A percentile compares a stretch with the other conserved stretches of the same genome.
These are phyloP conservation scores for Ramalina peruviana DNA, from an alignment of 495 filamentous ascomycete species.

Conservation along the genomic window DNA sequence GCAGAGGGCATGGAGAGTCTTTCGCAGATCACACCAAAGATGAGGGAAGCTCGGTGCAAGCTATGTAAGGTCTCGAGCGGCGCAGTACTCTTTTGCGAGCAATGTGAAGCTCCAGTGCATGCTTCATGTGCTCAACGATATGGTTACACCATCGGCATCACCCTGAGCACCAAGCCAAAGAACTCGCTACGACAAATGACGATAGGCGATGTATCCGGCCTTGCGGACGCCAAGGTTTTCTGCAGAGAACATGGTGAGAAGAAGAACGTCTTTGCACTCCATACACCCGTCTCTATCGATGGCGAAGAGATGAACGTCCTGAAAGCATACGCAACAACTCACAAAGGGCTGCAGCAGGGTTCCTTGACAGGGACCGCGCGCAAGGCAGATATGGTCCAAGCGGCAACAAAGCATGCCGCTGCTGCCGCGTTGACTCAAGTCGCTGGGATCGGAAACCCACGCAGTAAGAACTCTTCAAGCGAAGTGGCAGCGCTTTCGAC, in stretches of 20 bases:
- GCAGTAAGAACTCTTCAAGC: slow-evolving; percentile 15
- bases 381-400: slow-evolving; percentile 59
- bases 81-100: slow-evolving; percentile 69
- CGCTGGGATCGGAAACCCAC: slow-evolving; percentile 14
- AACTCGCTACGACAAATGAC: slow-evolving; percentile 62
- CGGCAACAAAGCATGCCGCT: slow-evolving; percentile 28
- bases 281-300: slow-evolving; percentile 29
- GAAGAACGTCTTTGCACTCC: slow-evolving; percentile 45
- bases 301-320: slow-evolving; percentile 51
- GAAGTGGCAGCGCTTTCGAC: slow-evolving; percentile 9
- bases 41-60: slow-evolving; percentile 53
- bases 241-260: slow-evolving; percentile 76
- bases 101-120: slow-evolving; percentile 72
- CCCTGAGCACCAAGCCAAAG: slow-evolving; percentile 78
- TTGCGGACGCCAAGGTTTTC: slow-evolving; percentile 66
- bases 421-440: slow-evolving; percentile 7
- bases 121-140: slow-evolving; percentile 78
- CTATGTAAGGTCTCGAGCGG: slow-evolving; percentile 63
- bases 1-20: slow-evolving; percentile 81
- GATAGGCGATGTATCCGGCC: slow-evolving; percentile 62
- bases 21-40: slow-evolving; percentile 46
- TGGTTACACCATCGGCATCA: slow-evolving; percentile 73
- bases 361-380: slow-evolving; percentile 79
- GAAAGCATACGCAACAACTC: slow-evolving; percentile 71
- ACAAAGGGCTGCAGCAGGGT: slow-evolving; percentile 80